Conservation (phyloP, 805 yeast species). For the Candida peoriensis region DNA sequence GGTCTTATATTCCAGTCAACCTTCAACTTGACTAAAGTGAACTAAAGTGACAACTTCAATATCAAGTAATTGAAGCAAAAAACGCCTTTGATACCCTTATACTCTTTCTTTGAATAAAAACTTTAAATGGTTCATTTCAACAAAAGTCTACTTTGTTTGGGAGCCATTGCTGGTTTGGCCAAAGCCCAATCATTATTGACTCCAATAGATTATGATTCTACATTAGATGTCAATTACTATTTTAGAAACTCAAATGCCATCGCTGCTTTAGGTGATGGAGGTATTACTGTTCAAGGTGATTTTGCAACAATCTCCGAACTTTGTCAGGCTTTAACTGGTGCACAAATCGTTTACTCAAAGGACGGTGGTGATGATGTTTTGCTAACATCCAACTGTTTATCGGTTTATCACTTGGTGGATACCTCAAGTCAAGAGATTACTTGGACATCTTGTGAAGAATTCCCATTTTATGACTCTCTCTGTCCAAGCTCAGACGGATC, state of each 20-base stretch:
- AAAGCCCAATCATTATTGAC: slow-evolving; percentile 15
- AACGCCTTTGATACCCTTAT: no score
- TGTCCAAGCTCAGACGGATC: slow-evolving; percentile 9
- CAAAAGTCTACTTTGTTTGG: slow-evolving; percentile 2
- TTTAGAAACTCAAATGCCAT: slow-evolving; percentile 15
- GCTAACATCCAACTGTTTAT: slow-evolving; percentile 21
- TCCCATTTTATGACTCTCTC: slow-evolving; percentile 17
- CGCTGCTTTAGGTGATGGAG: slow-evolving; percentile 8
- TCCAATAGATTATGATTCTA: slow-evolving; percentile 13
- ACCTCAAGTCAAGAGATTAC: slow-evolving; percentile 8
- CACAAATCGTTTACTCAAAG: slow-evolving; percentile 18
- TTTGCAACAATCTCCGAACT: slow-evolving; percentile 8
- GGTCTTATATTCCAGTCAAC: no score
- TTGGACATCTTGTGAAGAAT: slow-evolving; percentile 23
- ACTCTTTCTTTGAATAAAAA: no score
- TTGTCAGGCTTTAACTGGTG: slow-evolving; percentile 14
- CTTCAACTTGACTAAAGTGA: no score
- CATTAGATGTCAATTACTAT: slow-evolving; percentile 18
- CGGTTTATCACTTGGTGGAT: slow-evolving; percentile 19
- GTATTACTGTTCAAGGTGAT: slow-evolving; percentile 14
- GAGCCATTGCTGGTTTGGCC: slow-evolving; percentile 17
- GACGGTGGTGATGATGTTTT: slow-evolving; percentile 12
- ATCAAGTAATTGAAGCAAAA: no score
- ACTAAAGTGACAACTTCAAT: no score
- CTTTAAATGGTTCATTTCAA: slow-evolving; percentile 9